These are phyloP conservation scores for Fusarium continuum DNA, from an alignment of 2,329 filamentous ascomycete species.

Conservation along the genomic window DNA sequence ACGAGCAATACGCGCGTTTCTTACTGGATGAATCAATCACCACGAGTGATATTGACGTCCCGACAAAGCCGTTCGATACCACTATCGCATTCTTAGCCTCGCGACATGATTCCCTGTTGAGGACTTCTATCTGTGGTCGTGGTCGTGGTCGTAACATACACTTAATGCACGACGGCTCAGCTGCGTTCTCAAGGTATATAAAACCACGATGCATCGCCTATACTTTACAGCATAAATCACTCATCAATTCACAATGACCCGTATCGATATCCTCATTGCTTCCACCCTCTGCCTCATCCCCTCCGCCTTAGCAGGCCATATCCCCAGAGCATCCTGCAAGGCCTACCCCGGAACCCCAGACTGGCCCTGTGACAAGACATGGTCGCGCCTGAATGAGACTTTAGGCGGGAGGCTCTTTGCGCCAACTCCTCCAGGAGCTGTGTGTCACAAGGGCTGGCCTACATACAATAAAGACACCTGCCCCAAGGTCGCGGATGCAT, in stretches of 20 bases:
- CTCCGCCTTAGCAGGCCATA: neutral
- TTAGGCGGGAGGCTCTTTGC: slow-evolving; percentile 54
- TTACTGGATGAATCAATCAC: neutral
- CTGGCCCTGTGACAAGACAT: slow-evolving; percentile 59
- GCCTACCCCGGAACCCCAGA: slow-evolving; percentile 54
- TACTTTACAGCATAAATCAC: fast-evolving
- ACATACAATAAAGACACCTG: slow-evolving; percentile 46
- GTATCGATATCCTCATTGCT: neutral
- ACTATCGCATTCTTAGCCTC: slow-evolving; percentile 17
- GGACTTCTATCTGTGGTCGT: too few species aligned
- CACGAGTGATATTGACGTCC: slow-evolving; percentile 1
- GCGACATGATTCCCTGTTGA: slow-evolving; percentile 24
- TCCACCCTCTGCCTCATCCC: neutral
- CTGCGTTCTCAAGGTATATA: slow-evolving; percentile 7
- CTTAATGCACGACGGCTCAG: neutral
- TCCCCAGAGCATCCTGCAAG: slow-evolving; percentile 51
- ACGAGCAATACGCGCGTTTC: slow-evolving; percentile 27
- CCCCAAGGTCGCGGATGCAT: slow-evolving; percentile 27
- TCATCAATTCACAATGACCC: slow-evolving; percentile 13
- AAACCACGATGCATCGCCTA: neutral
- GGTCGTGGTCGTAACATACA: neutral
- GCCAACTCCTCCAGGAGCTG: slow-evolving; percentile 50
- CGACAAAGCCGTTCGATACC: neutral
- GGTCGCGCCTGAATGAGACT: slow-evolving; percentile 57
- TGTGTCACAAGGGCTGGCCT: slow-evolving; percentile 44